These are phyloP conservation scores for Saposhnikovia divaricata DNA, from an alignment of 129 eudicot species.

Conservation along the genomic window DNA sequence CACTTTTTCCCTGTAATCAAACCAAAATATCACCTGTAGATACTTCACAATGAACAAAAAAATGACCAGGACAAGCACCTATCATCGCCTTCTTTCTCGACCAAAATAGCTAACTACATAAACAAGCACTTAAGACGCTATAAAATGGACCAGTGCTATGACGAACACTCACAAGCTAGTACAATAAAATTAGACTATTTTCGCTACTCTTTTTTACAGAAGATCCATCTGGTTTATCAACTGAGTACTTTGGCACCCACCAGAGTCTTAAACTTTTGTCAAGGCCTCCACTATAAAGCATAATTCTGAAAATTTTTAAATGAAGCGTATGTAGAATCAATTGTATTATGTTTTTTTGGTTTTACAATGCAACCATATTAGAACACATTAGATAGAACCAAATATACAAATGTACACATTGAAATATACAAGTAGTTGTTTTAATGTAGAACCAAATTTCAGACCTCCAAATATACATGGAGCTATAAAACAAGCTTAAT, in stretches of 20 bases:
- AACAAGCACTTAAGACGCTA: constrained; percentile 42
- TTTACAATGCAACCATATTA: too few species aligned
- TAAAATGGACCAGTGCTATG: constrained; percentile 43
- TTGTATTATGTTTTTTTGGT: too few species aligned
- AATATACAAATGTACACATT: too few species aligned
- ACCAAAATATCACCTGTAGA: background rate
- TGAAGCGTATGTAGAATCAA: too few species aligned
- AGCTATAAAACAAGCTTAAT: too few species aligned
- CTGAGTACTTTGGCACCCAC: too few species aligned
- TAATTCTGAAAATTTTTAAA: too few species aligned
- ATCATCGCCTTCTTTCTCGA: background rate
- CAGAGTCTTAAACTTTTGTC: constrained; percentile 86
- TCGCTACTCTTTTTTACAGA: constrained; percentile 11
- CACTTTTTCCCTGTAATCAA: background rate
- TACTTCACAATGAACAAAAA: background rate
- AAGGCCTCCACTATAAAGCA: constrained; percentile 84
- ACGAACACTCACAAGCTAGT: background rate
- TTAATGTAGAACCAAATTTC: too few species aligned
- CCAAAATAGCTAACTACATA: background rate
- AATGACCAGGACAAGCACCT: background rate
- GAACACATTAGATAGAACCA: too few species aligned
- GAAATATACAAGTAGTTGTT: too few species aligned
- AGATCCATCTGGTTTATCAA: constrained; percentile 18
- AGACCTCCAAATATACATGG: too few species aligned
- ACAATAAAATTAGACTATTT: background rate